Evolutionary conservation across 1,284 basidiomycete genomes (phyloP).

Genomic region (Pseudomicrostroma phylloplanum): DNA sequence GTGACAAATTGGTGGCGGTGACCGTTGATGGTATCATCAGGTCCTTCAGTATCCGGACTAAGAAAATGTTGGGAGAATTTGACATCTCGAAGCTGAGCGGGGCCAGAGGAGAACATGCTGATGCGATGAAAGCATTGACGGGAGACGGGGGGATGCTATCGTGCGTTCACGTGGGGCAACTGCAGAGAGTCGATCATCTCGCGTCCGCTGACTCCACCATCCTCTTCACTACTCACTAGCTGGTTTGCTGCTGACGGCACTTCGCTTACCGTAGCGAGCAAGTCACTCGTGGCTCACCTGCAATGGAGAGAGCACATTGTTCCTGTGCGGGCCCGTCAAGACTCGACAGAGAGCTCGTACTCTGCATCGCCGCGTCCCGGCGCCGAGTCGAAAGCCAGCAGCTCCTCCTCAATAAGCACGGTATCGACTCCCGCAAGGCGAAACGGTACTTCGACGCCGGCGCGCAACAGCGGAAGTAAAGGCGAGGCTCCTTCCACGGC

Average conservation of each 20-base stretch:
- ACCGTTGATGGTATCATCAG: slow-evolving; percentile 86
- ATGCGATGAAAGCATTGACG: background rate
- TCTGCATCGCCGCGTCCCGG: slow-evolving; percentile 15
- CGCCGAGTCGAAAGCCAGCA: slow-evolving; percentile 27
- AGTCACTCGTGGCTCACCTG: slow-evolving; percentile 75
- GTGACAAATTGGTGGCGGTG: slow-evolving; percentile 68
- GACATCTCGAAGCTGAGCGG: slow-evolving; percentile 73
- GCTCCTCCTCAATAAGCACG: slow-evolving; percentile 18
- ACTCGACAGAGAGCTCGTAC: slow-evolving; percentile 24
- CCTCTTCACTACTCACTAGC: background rate
- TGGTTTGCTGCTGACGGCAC: slow-evolving; percentile 83
- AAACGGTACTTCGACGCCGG: no score
- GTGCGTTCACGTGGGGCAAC: background rate
- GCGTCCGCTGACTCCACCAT: slow-evolving; percentile 48
- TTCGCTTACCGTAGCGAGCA: slow-evolving; percentile 84
- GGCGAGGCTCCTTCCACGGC: slow-evolving; percentile 15
- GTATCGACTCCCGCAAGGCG: no score
- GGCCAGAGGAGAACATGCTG: background rate
- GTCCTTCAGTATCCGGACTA: slow-evolving; percentile 75
- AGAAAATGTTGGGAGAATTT: slow-evolving; percentile 87
- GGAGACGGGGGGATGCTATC: background rate
- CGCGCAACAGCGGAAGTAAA: slow-evolving; percentile 7
- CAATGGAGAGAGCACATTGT: slow-evolving; percentile 70
- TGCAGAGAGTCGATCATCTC: no score
- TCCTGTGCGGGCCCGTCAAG: slow-evolving; percentile 17